Conservation (phyloP, 805 yeast species). For the Kluyveromyces lactis region DNA sequence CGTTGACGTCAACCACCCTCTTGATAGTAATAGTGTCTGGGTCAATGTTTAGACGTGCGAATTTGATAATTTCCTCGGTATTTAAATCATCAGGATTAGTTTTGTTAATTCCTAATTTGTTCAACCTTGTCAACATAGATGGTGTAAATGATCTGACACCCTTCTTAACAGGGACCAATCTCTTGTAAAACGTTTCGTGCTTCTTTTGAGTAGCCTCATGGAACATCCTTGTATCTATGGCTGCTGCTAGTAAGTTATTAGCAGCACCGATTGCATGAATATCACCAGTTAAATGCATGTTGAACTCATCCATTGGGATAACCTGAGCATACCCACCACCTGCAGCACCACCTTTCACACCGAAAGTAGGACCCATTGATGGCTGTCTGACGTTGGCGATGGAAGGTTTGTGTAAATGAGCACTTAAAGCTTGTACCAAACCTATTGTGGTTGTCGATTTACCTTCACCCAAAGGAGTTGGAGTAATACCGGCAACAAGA, state of each 20-base stretch:
- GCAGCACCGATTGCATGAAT: conserved; percentile 95
- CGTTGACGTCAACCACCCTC: conserved; percentile 92
- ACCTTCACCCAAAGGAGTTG: conserved; percentile 98
- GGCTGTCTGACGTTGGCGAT: conserved; percentile 97
- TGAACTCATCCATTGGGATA: conserved; percentile 98
- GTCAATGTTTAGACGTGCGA: conserved; percentile 81
- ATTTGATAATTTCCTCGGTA: conserved; percentile 60
- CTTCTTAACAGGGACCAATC: conserved; percentile 80
- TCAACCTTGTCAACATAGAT: conserved; percentile 68
- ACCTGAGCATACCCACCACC: conserved; percentile 99
- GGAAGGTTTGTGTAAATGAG: conserved; percentile 72
- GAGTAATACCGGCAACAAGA: conserved; percentile 94
- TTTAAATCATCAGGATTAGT: conserved; percentile 76
- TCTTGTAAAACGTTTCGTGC: conserved; percentile 68
- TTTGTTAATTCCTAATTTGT: conserved; percentile 73
- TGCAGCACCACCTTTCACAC: conserved; percentile 98
- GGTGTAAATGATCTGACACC: conserved; percentile 73
- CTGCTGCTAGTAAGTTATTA: conserved; percentile 89
- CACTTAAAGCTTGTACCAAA: conserved; percentile 92
- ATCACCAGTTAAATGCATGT: conserved; percentile 95
- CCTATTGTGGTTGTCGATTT: conserved; percentile 96
- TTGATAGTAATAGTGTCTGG: conserved; percentile 86
- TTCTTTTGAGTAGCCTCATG: conserved; percentile 81
- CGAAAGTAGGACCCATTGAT: conserved; percentile 97
- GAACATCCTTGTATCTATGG: conserved; percentile 94